Base-by-base conservation (phyloP, 2,329 filamentous ascomycete species). In the Canariomyces notabilis region DNA sequence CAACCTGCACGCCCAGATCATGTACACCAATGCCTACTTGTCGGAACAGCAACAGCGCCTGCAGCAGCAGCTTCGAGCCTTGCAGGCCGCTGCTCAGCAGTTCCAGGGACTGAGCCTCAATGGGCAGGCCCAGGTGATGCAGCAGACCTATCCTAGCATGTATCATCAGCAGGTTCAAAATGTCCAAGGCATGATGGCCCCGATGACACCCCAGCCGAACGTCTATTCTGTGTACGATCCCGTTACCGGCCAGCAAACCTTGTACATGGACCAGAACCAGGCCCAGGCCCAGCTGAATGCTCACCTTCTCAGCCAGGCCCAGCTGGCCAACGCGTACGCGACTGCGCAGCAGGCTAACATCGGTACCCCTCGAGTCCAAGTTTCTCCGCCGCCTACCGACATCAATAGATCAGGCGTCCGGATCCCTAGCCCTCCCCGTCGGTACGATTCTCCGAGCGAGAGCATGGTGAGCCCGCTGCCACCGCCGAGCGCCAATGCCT, bases 11-110 rank as follows among this genome's bases (percentile, higher is more conserved):
- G 87, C 89, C 43, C 89, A 95, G 67, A 75, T 97, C 54, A 80
- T 96, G 61, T 86, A 89, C 47, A 94, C 89, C 60, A 95, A 96
- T 66, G 72, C 93, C 64, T 95, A 94, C 62, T 77, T 98, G 41
- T 89, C 89, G 33, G 89, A 95, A 63, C 90, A 95, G 69, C 91
- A 97, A 69, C 89, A 95, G 70, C 85, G 87, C 54, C 80, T 97
- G 42, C 90, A 97, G 69, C 90, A 96, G 70, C 89, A 97, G 70
- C 77, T 97, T 56, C 80, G 89, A 57, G 87, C 74, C 55, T 82
- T 96, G 19, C 93, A 91, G 60, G 82, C 83, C 42, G 86, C 87
- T 31, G 85, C 88, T 50, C 86, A 89, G 67, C 86, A 90, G 66
- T 86, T 90, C 61, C 85, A 89, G 64, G 81, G 80, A 55, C 72